Conservation (phyloP, 2,329 filamentous ascomycete species). For the Venturia nashicola region DNA sequence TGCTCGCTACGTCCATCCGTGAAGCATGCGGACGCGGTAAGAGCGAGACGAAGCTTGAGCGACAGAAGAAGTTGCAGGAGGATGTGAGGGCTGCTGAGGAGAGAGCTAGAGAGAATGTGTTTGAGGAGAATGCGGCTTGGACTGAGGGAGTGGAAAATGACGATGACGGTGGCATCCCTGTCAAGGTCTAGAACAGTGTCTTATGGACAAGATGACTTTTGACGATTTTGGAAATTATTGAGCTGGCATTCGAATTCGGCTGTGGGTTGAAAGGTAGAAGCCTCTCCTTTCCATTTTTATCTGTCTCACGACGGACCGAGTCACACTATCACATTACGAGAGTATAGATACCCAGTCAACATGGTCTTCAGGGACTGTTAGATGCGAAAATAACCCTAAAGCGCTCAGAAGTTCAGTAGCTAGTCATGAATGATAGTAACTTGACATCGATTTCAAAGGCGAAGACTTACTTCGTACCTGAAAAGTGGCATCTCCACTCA, state of each 20-base stretch:
- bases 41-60: slow-evolving; percentile 1
- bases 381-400: background rate
- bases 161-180: background rate
- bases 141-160: background rate
- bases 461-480: too few relatives aligned
- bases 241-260: background rate
- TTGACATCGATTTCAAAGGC: too few relatives aligned
- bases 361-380: background rate
- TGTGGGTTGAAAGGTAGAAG: background rate
- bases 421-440: too few relatives aligned
- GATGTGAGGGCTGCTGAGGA: background rate
- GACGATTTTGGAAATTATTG: background rate
- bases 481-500: too few relatives aligned
- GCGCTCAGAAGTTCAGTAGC: too few relatives aligned
- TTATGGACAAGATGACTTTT: background rate
- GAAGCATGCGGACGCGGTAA: slow-evolving; percentile 18
- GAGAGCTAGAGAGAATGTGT: background rate
- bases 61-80: background rate
- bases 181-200: background rate
- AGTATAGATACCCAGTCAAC: background rate
- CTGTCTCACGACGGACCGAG: background rate
- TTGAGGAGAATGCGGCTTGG: slow-evolving; percentile 1
- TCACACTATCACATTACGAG: too few relatives aligned
- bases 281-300: background rate
- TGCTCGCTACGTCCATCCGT: slow-evolving; percentile 50